Evolutionary conservation across 1,139 yeast genomes (phyloP).

Genomic region (Candida sanyaensis): DNA sequence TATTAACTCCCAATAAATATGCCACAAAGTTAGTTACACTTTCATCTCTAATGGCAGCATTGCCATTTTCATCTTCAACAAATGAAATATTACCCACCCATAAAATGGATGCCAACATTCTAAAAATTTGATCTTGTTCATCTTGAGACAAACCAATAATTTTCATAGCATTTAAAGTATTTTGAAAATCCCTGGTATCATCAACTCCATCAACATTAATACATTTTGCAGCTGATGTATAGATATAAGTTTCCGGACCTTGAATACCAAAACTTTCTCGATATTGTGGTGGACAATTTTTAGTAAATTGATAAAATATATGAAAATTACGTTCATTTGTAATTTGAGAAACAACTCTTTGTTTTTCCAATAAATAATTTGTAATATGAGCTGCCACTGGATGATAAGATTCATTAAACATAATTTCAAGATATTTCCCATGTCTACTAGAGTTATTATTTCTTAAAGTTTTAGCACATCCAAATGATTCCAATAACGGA

Average conservation of each 20-base stretch:
- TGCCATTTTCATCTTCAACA: conserved; percentile 83
- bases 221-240: conserved; percentile 87
- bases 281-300: conserved; percentile 83
- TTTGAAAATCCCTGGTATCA: conserved; percentile 75
- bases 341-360: conserved; percentile 93
- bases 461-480: conserved; percentile 96
- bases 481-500: conserved; percentile 94
- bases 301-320: conserved; percentile 93
- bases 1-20: conserved; percentile 80
- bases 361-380: conserved; percentile 90
- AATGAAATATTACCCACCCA: conserved; percentile 96
- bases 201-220: conserved; percentile 84
- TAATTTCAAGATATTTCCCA: conserved; percentile 94
- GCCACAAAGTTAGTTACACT: conserved; percentile 95
- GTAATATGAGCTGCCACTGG: conserved; percentile 97
- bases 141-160: conserved; percentile 77
- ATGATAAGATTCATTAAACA: conserved; percentile 73
- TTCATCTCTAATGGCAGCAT: conserved; percentile 76
- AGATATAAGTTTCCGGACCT: conserved; percentile 87
- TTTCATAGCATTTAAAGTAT: conserved; percentile 83
- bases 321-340: conserved; percentile 94
- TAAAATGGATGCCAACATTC: conserved; percentile 78
- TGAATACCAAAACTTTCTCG: conserved; percentile 87
- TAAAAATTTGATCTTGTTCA: conserved; percentile 90
- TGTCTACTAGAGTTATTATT: conserved; percentile 97